These are phyloP conservation scores for Pseudogymnoascus sp. DNA, from an alignment of 2,329 filamentous ascomycete species.

Conservation along the genomic window DNA sequence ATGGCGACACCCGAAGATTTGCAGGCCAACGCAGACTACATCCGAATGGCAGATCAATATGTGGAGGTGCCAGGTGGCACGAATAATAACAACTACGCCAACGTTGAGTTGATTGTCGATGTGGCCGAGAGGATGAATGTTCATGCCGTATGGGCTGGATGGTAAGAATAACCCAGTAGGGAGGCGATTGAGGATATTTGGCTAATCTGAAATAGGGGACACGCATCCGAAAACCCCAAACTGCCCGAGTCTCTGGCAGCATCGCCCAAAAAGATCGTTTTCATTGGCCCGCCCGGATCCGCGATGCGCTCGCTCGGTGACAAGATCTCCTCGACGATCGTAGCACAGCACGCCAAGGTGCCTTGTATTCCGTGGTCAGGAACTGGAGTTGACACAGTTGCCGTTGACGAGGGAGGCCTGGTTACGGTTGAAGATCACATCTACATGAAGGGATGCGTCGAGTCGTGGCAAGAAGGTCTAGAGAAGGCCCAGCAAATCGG, in stretches of 20 bases:
- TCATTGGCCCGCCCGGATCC: constrained; percentile 94
- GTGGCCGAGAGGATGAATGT: constrained; percentile 97
- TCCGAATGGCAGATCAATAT: constrained; percentile 98
- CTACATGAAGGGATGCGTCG: constrained; percentile 86
- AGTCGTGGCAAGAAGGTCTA: constrained; percentile 82
- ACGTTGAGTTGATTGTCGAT: constrained; percentile 98
- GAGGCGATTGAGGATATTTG: background rate
- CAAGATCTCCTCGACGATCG: constrained; percentile 99
- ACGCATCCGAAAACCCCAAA: constrained; percentile 97
- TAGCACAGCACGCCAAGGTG: constrained; percentile 91
- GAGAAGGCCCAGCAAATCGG: constrained; percentile 81
- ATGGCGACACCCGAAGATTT: constrained; percentile 99
- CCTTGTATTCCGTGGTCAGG: constrained; percentile 99
- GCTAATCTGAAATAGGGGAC: constrained; percentile 53
- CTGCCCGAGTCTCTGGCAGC: constrained; percentile 92
- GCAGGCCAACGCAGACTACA: constrained; percentile 96
- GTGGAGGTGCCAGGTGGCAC: constrained; percentile 97
- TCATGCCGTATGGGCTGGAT: constrained; percentile 97
- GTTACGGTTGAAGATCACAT: constrained; percentile 82
- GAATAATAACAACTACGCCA: constrained; percentile 99
- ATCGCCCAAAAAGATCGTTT: constrained; percentile 97
- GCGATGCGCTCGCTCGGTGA: constrained; percentile 98
- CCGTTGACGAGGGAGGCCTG: constrained; percentile 71
- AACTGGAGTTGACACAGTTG: constrained; percentile 76
- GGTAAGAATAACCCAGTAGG: constrained; percentile 47